A percentile compares a stretch with the other conserved stretches of the same genome.
Conservation (phyloP, 108 stramenopile species). For the Cyclostephanos tholiformis region DNA sequence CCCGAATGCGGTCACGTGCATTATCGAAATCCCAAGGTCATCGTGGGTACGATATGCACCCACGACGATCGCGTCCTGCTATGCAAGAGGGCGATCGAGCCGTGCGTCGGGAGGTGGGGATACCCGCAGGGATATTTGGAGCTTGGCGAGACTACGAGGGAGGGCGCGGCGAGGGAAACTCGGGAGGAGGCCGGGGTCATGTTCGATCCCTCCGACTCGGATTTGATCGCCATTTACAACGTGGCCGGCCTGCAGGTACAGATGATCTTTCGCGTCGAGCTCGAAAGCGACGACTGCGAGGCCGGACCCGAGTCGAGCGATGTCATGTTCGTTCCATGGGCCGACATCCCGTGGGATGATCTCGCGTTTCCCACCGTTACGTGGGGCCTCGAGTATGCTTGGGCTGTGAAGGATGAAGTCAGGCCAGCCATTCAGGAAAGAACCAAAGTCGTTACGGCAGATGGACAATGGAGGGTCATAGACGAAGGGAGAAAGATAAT, state of each 20-base stretch:
- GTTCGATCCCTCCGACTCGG: constrained; percentile 28
- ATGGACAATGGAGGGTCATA: constrained; percentile 39
- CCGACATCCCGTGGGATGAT: constrained; percentile 43
- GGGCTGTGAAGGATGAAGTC: constrained; percentile 27
- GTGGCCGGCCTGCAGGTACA: constrained; percentile 48
- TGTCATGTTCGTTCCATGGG: constrained; percentile 47
- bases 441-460: constrained; percentile 32
- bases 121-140: constrained; percentile 51
- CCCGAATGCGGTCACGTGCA: constrained; percentile 28
- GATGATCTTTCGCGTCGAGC: constrained; percentile 42
- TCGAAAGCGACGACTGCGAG: constrained; percentile 32
- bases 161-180: constrained; percentile 48
- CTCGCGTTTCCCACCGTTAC: constrained; percentile 43
- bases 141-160: constrained; percentile 44
- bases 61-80: constrained; percentile 36
- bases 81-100: constrained; percentile 50
- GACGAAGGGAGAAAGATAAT: constrained; percentile 18
- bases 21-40: constrained; percentile 43
- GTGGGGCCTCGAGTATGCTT: constrained; percentile 41
- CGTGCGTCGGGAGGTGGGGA: constrained; percentile 51
- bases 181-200: constrained; percentile 51
- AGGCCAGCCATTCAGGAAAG: constrained; percentile 40
- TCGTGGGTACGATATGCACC: constrained; percentile 44
- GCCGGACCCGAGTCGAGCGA: constrained; percentile 51
- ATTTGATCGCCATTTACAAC: constrained; percentile 49